Percentiles rank a stretch among this genome's conserved stretches.
phyloP scores from a whole-genome alignment of 805 yeast species.

The Nakazawaea populi region DNA sequence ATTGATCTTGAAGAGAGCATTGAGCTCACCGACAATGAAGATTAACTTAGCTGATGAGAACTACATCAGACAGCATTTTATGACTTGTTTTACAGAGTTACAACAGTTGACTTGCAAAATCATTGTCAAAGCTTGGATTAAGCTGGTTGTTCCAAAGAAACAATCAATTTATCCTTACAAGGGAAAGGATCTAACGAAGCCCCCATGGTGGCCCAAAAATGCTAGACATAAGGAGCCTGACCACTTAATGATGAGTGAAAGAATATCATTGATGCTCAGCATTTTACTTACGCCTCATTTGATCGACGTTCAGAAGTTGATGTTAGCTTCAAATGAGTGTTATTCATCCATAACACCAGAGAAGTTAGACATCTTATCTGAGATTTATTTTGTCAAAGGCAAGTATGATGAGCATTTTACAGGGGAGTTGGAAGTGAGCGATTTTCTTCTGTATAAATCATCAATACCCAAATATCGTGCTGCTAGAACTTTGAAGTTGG shows the following conservation, averaged over 20 bases:
- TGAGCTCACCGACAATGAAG: background rate
- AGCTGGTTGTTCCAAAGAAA: conserved; percentile 57
- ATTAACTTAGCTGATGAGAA: background rate
- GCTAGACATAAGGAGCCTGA: conserved; percentile 70
- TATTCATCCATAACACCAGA: background rate
- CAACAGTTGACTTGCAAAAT: conserved; percentile 54
- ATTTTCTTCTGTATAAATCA: background rate
- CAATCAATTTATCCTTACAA: conserved; percentile 62
- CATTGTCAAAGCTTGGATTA: conserved; percentile 65
- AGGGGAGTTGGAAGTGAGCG: background rate
- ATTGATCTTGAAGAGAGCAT: background rate
- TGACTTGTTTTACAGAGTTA: conserved; percentile 28
- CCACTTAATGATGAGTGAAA: conserved; percentile 54
- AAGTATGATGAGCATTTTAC: background rate
- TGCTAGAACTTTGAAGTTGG: background rate
- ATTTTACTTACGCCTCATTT: conserved; percentile 22
- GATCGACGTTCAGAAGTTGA: background rate
- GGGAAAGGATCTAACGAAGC: conserved; percentile 39
- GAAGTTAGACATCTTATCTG: background rate
- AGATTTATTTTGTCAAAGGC: conserved; percentile 1
- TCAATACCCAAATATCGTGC: background rate
- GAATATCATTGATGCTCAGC: conserved; percentile 42
- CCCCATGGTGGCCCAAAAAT: conserved; percentile 65
- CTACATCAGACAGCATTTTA: conserved; percentile 19
- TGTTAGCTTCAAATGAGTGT: background rate